A percentile compares a stretch with the other conserved stretches of the same genome.
Evolutionary conservation across 1,284 basidiomycete species (phyloP).

Genomic region (Porodaedalea pini): DNA sequence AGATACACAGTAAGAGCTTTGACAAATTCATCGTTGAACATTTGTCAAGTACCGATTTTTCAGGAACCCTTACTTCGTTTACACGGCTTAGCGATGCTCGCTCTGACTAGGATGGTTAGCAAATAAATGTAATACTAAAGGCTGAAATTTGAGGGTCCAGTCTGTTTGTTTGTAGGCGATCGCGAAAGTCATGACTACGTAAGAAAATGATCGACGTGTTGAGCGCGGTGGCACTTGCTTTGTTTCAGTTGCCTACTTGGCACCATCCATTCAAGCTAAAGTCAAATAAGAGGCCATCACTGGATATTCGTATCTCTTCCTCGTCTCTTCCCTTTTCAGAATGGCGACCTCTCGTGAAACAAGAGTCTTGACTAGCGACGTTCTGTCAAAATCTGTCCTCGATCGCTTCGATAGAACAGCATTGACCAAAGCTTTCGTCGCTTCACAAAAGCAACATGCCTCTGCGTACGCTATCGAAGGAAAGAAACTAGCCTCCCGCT

Average conservation of each 20-base stretch:
- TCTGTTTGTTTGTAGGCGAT: background rate
- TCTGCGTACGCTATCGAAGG: conserved; percentile 21
- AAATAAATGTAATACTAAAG: too few species aligned
- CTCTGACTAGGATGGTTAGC: too few species aligned
- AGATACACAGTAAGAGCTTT: conserved; percentile 51
- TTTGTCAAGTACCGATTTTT: background rate
- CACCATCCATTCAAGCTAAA: background rate
- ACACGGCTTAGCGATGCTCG: conserved; percentile 31
- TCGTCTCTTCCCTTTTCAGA: background rate
- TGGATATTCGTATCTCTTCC: background rate
- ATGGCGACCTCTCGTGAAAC: conserved; percentile 1
- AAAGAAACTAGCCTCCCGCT: conserved; percentile 5
- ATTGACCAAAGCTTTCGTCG: conserved; percentile 21
- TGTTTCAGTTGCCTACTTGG: background rate
- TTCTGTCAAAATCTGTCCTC: background rate
- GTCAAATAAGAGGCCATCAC: too few species aligned
- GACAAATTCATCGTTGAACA: background rate
- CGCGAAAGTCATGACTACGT: background rate
- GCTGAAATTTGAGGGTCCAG: too few species aligned
- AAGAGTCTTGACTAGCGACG: background rate
- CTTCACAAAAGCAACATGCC: conserved; percentile 18
- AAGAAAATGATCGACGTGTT: background rate
- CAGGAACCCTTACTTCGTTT: conserved; percentile 43
- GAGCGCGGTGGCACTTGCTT: background rate
- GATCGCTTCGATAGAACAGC: background rate